Percentiles rank a stretch among this genome's conserved stretches.
Evolutionary conservation across 129 eudicot genomes (phyloP).

Genomic region (carrot (Daucus carota)): DH1_v3.0 NC_030389.2:37889501-37890000

Average conservation of each 20-base stretch:
- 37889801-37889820: constrained; percentile 72
- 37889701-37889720: too few species aligned
- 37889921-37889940: constrained; percentile 48
- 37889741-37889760: too few species aligned
- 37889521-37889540: constrained; percentile 27
- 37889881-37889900: constrained; percentile 79
- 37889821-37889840: constrained; percentile 70
- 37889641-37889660: too few species aligned
- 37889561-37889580: too few species aligned
- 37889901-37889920: constrained; percentile 44
- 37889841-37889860: constrained; percentile 71
- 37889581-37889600: too few species aligned
- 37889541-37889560: too few species aligned
- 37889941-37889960: constrained; percentile 24
- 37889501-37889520: constrained; percentile 46
- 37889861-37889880: constrained; percentile 59
- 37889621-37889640: too few species aligned
- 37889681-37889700: too few species aligned
- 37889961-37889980: constrained; percentile 24
- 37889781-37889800: constrained; percentile 61
- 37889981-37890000: constrained; percentile 22
- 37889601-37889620: too few species aligned
- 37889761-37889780: constrained; percentile 63
- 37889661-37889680: too few species aligned
- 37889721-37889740: too few species aligned